Conservation (phyloP, 2,329 filamentous ascomycete species). For the Scortechinia acanthostroma region DNA sequence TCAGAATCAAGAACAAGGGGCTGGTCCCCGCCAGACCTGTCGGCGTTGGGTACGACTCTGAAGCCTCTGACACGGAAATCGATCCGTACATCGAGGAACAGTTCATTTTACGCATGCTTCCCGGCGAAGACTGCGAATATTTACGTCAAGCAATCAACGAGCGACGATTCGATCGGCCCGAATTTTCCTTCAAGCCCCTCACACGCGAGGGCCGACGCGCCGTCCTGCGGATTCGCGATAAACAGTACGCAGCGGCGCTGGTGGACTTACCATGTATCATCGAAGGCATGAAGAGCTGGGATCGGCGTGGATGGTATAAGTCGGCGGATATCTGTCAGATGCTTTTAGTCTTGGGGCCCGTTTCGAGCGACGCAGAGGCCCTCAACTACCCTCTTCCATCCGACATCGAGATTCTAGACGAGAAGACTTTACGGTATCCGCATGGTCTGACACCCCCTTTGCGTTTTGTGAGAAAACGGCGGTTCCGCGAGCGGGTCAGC, state of each 20-base stretch:
- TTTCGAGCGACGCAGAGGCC: slow-evolving; percentile 44
- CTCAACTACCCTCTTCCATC: slow-evolving; percentile 29
- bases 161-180: slow-evolving; percentile 35
- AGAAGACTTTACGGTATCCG: slow-evolving; percentile 39
- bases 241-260: slow-evolving; percentile 56
- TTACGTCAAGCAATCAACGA: slow-evolving; percentile 49
- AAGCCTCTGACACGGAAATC: slow-evolving; percentile 56
- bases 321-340: slow-evolving; percentile 71
- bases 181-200: slow-evolving; percentile 1
- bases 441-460: slow-evolving; percentile 59
- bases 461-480: slow-evolving; percentile 50
- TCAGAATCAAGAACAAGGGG: slow-evolving; percentile 1
- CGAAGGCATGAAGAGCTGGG: slow-evolving; percentile 71
- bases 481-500: slow-evolving; percentile 54
- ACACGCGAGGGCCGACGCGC: slow-evolving; percentile 45
- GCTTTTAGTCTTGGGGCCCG: slow-evolving; percentile 56
- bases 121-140: slow-evolving; percentile 56
- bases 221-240: slow-evolving; percentile 48
- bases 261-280: slow-evolving; percentile 67
- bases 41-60: slow-evolving; percentile 63
- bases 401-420: slow-evolving; percentile 38
- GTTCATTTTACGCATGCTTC: slow-evolving; percentile 59
- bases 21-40: slow-evolving; percentile 8
- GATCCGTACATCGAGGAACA: slow-evolving; percentile 61
- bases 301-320: slow-evolving; percentile 67